Percentiles rank a stretch among this genome's conserved stretches.
Evolutionary conservation across 495 filamentous ascomycete genomes (phyloP).

Genomic region (Aspergillus incahuasiensis): DNA sequence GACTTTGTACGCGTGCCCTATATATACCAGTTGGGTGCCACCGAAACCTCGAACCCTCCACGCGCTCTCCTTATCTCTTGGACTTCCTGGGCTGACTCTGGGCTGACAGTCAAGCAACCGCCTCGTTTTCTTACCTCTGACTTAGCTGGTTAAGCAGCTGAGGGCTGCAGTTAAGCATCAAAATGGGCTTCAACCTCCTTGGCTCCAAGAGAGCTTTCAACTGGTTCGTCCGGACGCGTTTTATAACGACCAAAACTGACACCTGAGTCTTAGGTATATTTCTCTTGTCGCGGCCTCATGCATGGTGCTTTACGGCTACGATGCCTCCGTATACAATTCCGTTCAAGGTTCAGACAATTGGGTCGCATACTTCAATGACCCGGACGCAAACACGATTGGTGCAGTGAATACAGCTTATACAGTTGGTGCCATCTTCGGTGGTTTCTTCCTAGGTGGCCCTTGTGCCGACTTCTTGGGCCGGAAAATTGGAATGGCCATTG

Average conservation of each 20-base stretch:
- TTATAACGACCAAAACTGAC: not conserved
- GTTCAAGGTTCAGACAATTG: conserved; percentile 57
- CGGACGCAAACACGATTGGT: conserved; percentile 48
- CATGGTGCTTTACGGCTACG: conserved; percentile 65
- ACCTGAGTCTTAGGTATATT: conserved; percentile 45
- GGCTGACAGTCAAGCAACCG: not conserved
- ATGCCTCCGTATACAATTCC: conserved; percentile 63
- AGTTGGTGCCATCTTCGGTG: conserved; percentile 58
- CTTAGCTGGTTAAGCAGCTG: conserved; percentile 3
- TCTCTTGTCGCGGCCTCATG: conserved; percentile 59
- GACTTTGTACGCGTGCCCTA: not conserved
- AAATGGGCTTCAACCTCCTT: conserved; percentile 8
- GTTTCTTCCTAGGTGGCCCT: conserved; percentile 56
- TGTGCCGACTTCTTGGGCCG: conserved; percentile 55
- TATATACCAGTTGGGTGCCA: conserved; percentile 1
- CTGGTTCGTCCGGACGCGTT: conserved; percentile 22
- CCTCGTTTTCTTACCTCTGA: not conserved
- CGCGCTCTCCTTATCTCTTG: conserved; percentile 3
- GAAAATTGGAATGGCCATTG: conserved; percentile 53
- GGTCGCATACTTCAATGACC: conserved; percentile 54
- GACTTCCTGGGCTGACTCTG: conserved; percentile 3
- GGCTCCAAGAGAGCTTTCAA: conserved; percentile 36
- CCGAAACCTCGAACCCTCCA: not conserved
- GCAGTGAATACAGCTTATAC: conserved; percentile 60
- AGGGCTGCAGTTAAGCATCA: conserved; percentile 8